These are phyloP conservation scores for Harringtonia aguacate DNA, from an alignment of 2,329 filamentous ascomycete species.

Conservation along the genomic window DNA sequence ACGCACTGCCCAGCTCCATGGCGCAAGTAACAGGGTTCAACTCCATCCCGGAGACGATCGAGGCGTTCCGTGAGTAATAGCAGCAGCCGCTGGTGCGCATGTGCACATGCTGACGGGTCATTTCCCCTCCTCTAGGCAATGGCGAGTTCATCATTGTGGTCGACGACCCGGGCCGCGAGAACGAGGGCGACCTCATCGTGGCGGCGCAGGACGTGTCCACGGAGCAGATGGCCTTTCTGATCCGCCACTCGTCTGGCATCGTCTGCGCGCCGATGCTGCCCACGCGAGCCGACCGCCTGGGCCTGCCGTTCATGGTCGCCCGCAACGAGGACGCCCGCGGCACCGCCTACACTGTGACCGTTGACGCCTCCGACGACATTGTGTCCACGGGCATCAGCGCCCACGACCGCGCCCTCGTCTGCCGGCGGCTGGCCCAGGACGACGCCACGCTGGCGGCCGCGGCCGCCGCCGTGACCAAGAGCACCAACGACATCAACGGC, in stretches of 20 bases:
- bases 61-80: slow-evolving; percentile 4
- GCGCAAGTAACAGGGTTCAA: background rate
- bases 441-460: slow-evolving; percentile 8
- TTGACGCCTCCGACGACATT: slow-evolving; percentile 64
- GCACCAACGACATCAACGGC: background rate
- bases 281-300: slow-evolving; percentile 56
- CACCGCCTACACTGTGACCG: slow-evolving; percentile 86
- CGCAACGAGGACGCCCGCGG: slow-evolving; percentile 68
- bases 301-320: slow-evolving; percentile 81
- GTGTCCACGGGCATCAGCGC: slow-evolving; percentile 87
- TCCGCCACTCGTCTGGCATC: slow-evolving; percentile 81
- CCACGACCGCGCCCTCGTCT: slow-evolving; percentile 74
- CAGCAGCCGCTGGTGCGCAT: too few species aligned
- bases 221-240: slow-evolving; percentile 90
- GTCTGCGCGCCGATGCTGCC: slow-evolving; percentile 79
- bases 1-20: slow-evolving; percentile 1
- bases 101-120: too few species aligned
- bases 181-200: slow-evolving; percentile 97
- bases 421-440: slow-evolving; percentile 55
- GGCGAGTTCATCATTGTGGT: slow-evolving; percentile 87
- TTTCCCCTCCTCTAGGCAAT: slow-evolving; percentile 5
- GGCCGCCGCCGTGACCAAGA: background rate
- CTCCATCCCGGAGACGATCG: slow-evolving; percentile 5
- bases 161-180: slow-evolving; percentile 85
- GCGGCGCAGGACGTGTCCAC: slow-evolving; percentile 76